Percentiles rank a stretch among this genome's conserved stretches.
Evolutionary conservation across 1,139 yeast species (phyloP).

Genomic region (Suzukiozyma palmioleophila): DNA sequence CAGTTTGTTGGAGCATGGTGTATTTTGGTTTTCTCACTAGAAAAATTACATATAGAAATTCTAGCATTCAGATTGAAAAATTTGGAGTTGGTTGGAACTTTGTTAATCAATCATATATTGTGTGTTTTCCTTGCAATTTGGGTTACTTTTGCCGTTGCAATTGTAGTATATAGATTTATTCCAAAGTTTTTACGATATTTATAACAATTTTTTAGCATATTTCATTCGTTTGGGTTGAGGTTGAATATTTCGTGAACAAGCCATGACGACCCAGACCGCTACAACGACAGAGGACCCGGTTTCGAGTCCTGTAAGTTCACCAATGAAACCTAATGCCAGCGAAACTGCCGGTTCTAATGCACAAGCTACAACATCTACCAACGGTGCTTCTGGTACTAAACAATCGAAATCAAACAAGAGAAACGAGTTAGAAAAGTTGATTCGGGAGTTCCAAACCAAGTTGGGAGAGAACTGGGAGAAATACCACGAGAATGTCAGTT

Average conservation of each 20-base stretch:
- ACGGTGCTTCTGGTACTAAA: background rate
- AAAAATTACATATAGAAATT: background rate
- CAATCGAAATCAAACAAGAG: conserved; percentile 30
- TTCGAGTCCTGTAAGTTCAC: background rate
- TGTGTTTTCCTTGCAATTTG: background rate
- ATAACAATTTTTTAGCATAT: background rate
- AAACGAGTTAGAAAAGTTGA: conserved; percentile 67
- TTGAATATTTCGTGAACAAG: background rate
- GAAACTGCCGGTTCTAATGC: background rate
- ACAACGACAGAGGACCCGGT: background rate
- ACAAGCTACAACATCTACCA: background rate
- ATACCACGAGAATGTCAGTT: conserved; percentile 74
- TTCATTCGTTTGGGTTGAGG: background rate
- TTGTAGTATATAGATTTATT: no score
- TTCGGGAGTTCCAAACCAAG: conserved; percentile 65
- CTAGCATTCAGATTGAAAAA: background rate
- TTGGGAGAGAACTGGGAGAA: conserved; percentile 82
- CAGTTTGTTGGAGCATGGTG: no score
- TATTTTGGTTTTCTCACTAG: background rate
- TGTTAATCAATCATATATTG: background rate
- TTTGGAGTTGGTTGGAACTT: background rate
- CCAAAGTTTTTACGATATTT: no score
- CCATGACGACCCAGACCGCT: conserved; percentile 1
- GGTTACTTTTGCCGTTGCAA: background rate
- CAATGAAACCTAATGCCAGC: background rate